A percentile compares a stretch with the other conserved stretches of the same genome.
Conservation (phyloP, 2,329 filamentous ascomycete genomes). For the Aspergillus sp. region DNA sequence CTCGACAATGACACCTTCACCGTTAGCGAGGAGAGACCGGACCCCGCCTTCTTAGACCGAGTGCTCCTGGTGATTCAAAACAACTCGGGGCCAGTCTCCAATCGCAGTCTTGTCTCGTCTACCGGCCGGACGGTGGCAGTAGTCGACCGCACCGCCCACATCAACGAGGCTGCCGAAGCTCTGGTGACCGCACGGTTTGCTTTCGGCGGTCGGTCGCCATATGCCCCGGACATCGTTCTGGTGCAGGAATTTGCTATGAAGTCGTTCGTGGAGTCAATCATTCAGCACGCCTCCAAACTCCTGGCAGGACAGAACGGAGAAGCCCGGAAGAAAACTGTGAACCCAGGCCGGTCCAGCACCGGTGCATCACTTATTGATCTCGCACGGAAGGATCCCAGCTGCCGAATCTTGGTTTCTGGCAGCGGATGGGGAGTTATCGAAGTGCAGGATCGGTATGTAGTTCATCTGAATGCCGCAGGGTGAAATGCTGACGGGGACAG, state of each 20-base stretch:
- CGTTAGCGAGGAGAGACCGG: conserved; percentile 36
- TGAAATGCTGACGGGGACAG: conserved; percentile 9
- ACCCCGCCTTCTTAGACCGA: conserved; percentile 27
- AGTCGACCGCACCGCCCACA: conserved; percentile 60
- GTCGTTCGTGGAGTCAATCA: conserved; percentile 52
- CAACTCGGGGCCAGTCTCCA: neutral
- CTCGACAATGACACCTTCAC: conserved; percentile 52
- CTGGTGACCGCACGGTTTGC: conserved; percentile 55
- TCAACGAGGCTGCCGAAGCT: conserved; percentile 53
- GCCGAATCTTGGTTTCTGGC: conserved; percentile 26
- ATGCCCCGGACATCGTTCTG: conserved; percentile 61
- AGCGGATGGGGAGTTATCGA: conserved; percentile 29
- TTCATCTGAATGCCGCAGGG: conserved; percentile 9
- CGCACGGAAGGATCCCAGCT: conserved; percentile 26
- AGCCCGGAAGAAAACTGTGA: conserved; percentile 12
- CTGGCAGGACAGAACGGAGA: conserved; percentile 23
- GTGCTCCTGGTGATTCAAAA: conserved; percentile 16
- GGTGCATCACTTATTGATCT: conserved; percentile 18
- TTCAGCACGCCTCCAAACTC: conserved; percentile 35
- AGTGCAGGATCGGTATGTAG: conserved; percentile 24
- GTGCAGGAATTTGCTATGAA: conserved; percentile 64
- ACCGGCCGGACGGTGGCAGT: conserved; percentile 50
- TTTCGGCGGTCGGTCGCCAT: conserved; percentile 57
- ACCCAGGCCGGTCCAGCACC: conserved; percentile 13
- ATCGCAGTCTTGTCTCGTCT: conserved; percentile 25